A percentile compares a stretch with the other conserved stretches of the same genome.
Evolutionary conservation across 2,329 filamentous ascomycete species (phyloP).

Genomic region (Claviceps digitariae): DNA sequence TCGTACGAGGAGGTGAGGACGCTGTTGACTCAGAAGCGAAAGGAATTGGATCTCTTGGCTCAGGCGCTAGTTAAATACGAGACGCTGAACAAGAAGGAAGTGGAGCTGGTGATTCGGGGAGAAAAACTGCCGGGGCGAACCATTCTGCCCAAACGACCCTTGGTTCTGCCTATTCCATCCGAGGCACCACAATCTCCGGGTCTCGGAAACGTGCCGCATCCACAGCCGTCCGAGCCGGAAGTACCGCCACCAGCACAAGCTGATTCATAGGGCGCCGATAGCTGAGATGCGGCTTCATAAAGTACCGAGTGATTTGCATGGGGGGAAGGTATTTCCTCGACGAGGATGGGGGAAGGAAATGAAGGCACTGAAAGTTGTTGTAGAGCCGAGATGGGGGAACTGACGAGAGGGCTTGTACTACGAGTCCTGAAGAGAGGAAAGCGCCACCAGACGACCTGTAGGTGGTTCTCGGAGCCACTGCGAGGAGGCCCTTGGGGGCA

Average conservation of each 20-base stretch:
- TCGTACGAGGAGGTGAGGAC: conserved; percentile 59
- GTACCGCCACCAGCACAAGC: conserved; percentile 20
- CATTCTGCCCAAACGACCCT: conserved; percentile 38
- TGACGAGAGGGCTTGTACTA: background rate
- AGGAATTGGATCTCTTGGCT: conserved; percentile 77
- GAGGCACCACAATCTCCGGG: conserved; percentile 22
- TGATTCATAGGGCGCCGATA: conserved; percentile 13
- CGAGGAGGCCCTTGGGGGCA: too few relatives aligned
- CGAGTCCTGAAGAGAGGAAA: too few relatives aligned
- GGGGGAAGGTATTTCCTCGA: background rate
- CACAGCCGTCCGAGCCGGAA: conserved; percentile 18
- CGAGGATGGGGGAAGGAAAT: too few relatives aligned
- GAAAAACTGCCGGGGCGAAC: conserved; percentile 61
- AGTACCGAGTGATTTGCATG: background rate
- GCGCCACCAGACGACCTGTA: too few relatives aligned
- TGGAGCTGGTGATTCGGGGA: conserved; percentile 77
- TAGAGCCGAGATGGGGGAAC: background rate
- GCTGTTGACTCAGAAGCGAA: conserved; percentile 60
- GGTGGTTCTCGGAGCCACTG: too few relatives aligned
- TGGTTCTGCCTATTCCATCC: conserved; percentile 24
- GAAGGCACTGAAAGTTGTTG: background rate
- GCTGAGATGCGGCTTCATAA: conserved; percentile 7
- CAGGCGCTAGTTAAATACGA: conserved; percentile 90
- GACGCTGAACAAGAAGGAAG: conserved; percentile 77
- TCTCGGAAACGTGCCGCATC: conserved; percentile 20